These are phyloP conservation scores for Mortierella sp. DNA, from an alignment of 371 early-diverging fungal species.

Conservation along the genomic window DNA sequence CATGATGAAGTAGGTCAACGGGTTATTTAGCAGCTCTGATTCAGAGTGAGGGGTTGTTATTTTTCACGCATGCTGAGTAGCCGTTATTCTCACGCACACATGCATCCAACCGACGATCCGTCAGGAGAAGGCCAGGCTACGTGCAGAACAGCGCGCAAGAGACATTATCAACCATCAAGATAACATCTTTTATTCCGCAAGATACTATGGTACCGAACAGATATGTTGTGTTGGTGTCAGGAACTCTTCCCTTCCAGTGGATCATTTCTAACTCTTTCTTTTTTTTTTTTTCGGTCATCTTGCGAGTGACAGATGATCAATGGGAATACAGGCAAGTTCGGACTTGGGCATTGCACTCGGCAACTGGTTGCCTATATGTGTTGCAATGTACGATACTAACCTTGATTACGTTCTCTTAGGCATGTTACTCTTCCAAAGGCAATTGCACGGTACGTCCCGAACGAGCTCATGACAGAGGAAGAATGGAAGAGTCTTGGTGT, in stretches of 20 bases:
- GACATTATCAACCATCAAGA: slow-evolving; percentile 63
- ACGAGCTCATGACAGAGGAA: slow-evolving; percentile 68
- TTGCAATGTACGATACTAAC: neutral
- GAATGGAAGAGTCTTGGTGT: slow-evolving; percentile 87
- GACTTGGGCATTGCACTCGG: neutral
- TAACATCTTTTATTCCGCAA: slow-evolving; percentile 70
- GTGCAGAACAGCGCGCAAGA: slow-evolving; percentile 56
- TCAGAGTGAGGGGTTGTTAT: too few relatives aligned
- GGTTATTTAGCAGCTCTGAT: neutral
- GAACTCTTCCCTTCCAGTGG: neutral
- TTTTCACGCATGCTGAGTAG: neutral
- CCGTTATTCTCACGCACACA: neutral
- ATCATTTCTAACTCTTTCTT: neutral
- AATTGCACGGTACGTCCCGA: slow-evolving; percentile 70
- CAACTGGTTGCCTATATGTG: too few relatives aligned
- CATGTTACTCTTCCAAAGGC: slow-evolving; percentile 81
- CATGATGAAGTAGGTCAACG: slow-evolving; percentile 25
- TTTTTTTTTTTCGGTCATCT: neutral
- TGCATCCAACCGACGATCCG: neutral
- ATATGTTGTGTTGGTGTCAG: too few relatives aligned
- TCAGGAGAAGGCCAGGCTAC: slow-evolving; percentile 45
- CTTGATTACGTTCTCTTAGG: slow-evolving; percentile 39
- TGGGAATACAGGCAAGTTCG: slow-evolving; percentile 56
- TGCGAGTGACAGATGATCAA: slow-evolving; percentile 44
- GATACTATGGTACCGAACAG: slow-evolving; percentile 61